Conservation (phyloP, 441 rosid species). For the Brassica balearica region DNA sequence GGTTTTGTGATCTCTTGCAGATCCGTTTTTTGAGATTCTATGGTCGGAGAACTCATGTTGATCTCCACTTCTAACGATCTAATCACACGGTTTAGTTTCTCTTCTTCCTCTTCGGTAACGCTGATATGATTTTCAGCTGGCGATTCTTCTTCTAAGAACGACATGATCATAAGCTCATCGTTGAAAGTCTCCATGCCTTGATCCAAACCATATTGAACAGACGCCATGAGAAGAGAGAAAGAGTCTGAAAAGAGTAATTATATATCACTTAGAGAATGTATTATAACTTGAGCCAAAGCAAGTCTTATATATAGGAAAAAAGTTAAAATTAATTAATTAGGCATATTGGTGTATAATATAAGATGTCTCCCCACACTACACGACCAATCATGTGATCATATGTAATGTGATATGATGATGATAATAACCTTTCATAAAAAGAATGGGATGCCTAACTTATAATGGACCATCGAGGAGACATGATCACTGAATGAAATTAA, state of each 20-base stretch:
- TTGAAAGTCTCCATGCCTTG: slow-evolving; percentile 38
- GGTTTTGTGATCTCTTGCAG: background rate
- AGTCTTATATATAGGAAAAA: slow-evolving; percentile 30
- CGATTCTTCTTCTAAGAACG: slow-evolving; percentile 50
- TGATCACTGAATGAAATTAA: slow-evolving; percentile 32
- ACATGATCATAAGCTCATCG: slow-evolving; percentile 46
- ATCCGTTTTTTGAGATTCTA: slow-evolving; percentile 32
- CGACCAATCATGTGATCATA: slow-evolving; percentile 49
- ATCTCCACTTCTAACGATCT: slow-evolving; percentile 58
- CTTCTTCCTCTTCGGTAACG: slow-evolving; percentile 44
- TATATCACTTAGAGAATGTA: slow-evolving; percentile 3
- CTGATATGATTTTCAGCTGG: slow-evolving; percentile 35
- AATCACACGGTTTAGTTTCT: slow-evolving; percentile 51
- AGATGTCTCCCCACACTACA: slow-evolving; percentile 36
- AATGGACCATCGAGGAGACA: slow-evolving; percentile 44
- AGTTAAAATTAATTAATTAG: slow-evolving; percentile 24
- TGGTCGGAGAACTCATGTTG: slow-evolving; percentile 37
- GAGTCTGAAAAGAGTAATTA: background rate
- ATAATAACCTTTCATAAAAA: slow-evolving; percentile 19
- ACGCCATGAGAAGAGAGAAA: slow-evolving; percentile 37
- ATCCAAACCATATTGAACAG: slow-evolving; percentile 27
- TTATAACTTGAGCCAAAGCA: slow-evolving; percentile 26
- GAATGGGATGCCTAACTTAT: slow-evolving; percentile 41
- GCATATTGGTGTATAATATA: slow-evolving; percentile 31
- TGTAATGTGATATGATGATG: slow-evolving; percentile 37